These are phyloP conservation scores for Tetrahymena elliotti DNA, from an alignment of 73 alveolate genomes.

Conservation along the genomic window DNA sequence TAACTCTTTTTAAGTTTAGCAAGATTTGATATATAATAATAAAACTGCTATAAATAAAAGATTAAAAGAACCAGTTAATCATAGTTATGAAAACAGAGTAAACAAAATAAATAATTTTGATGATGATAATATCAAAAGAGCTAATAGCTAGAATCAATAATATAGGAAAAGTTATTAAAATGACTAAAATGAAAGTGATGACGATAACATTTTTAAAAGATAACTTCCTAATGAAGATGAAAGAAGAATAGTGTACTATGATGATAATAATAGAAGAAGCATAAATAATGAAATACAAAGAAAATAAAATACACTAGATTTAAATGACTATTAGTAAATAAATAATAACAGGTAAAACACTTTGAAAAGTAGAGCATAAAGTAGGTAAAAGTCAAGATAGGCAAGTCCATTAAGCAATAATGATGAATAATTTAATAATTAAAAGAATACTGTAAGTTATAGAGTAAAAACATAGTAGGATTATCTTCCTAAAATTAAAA, in stretches of 20 bases:
- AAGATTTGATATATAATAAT: background rate
- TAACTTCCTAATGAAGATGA: background rate
- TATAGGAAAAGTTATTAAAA: background rate
- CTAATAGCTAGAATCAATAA: background rate
- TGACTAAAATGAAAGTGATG: background rate
- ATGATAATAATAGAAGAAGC: background rate
- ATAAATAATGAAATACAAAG: background rate
- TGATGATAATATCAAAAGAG: background rate
- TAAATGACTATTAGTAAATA: background rate
- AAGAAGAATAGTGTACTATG: background rate
- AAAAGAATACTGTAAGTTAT: background rate
- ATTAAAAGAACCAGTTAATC: background rate
- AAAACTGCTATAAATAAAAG: background rate
- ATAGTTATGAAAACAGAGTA: background rate
- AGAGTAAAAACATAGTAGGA: background rate
- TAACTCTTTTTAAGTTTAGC: background rate
- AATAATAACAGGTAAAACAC: background rate
- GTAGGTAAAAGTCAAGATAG: background rate
- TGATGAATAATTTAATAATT: background rate
- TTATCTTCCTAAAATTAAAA: background rate
- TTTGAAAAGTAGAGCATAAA: background rate
- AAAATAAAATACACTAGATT: background rate
- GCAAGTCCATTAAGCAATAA: background rate
- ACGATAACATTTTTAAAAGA: background rate
- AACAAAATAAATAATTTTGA: background rate